Conservation (phyloP, 148 eudicot genomes). For the Fagopyrum tataricum region DNA sequence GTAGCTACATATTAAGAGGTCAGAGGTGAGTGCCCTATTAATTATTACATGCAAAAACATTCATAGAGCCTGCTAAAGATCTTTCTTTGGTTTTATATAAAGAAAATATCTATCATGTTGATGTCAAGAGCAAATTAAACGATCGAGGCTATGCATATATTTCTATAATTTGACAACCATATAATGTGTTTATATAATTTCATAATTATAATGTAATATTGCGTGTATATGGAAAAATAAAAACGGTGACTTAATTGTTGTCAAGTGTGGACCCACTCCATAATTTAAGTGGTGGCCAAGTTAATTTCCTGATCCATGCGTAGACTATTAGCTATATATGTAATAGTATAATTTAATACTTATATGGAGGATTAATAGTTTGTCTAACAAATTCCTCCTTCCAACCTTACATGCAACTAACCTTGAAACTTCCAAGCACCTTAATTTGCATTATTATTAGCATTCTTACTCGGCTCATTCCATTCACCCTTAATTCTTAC, state of each 20-base stretch:
- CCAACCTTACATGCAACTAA: conserved; percentile 12
- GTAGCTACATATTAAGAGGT: not conserved
- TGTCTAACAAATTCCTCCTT: conserved; percentile 10
- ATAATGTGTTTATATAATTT: no score
- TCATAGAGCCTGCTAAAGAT: no score
- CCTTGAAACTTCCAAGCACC: conserved; percentile 5
- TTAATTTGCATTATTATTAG: conserved; percentile 5
- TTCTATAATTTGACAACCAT: no score
- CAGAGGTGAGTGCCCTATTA: no score
- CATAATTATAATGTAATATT: no score
- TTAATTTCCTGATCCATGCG: not conserved
- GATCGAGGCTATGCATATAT: no score
- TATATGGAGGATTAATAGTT: not conserved
- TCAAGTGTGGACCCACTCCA: not conserved
- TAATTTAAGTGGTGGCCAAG: not conserved
- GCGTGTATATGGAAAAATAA: no score
- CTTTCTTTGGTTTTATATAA: no score
- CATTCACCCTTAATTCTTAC: not conserved
- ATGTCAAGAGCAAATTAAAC: no score
- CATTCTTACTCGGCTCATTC: not conserved
- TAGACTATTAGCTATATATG: not conserved
- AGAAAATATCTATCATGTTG: no score
- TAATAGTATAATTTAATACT: not conserved
- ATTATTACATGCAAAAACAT: no score
- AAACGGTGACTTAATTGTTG: not conserved